A percentile compares a stretch with the other conserved stretches of the same genome.
Evolutionary conservation across 2,329 filamentous ascomycete species (phyloP).

Genomic region (Scedosporium boydii): DNA sequence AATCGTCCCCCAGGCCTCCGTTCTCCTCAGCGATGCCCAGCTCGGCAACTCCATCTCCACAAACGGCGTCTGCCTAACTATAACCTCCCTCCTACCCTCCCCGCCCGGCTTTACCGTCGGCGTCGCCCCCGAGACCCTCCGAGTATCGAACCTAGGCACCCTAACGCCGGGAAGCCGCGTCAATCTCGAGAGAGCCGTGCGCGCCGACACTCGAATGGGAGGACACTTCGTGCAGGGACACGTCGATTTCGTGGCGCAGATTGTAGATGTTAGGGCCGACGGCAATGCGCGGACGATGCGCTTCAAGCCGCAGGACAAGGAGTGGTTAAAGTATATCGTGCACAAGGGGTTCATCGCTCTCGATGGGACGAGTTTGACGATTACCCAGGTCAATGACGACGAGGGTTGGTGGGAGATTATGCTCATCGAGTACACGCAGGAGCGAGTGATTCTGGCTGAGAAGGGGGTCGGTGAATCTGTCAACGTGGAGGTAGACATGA

Average conservation of each 20-base stretch:
- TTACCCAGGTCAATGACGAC: conserved; percentile 74
- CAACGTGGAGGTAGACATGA: conserved; percentile 89
- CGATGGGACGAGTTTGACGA: conserved; percentile 87
- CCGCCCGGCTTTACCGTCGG: conserved; percentile 70
- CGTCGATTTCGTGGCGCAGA: conserved; percentile 79
- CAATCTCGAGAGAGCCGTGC: conserved; percentile 91
- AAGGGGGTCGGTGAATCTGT: conserved; percentile 75
- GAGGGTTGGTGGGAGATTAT: conserved; percentile 90
- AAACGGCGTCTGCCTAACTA: conserved; percentile 92
- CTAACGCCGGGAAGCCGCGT: conserved; percentile 59
- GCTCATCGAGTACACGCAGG: conserved; percentile 94
- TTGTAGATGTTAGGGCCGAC: conserved; percentile 65
- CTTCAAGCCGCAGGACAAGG: conserved; percentile 59
- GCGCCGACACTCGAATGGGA: conserved; percentile 87
- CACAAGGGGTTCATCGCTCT: conserved; percentile 95
- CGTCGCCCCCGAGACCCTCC: conserved; percentile 89
- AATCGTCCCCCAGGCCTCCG: conserved; percentile 51
- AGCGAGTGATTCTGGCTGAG: conserved; percentile 71
- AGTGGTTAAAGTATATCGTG: conserved; percentile 76
- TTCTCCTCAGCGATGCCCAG: conserved; percentile 74
- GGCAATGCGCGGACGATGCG: conserved; percentile 86
- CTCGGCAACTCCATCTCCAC: conserved; percentile 90
- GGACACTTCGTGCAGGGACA: conserved; percentile 98
- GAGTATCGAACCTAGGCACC: conserved; percentile 84
- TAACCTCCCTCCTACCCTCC: conserved; percentile 46